phyloP scores from a whole-genome alignment of 2,329 filamentous ascomycete species.

The Microdochium bolleyi region DNA sequence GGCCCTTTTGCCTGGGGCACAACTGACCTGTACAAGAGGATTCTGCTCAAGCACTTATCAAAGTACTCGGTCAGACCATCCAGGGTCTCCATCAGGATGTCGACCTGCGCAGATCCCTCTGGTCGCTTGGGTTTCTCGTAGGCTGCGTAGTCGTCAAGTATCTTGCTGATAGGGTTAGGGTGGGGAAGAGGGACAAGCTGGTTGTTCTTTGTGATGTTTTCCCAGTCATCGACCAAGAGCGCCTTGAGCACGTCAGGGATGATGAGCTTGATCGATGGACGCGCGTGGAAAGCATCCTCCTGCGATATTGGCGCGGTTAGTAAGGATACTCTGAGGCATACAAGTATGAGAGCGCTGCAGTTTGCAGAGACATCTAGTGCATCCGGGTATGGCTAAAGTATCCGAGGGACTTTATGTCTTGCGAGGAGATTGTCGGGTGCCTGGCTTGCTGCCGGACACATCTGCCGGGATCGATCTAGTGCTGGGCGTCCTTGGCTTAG shows the following conservation, averaged over 20 bases:
- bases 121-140: slow-evolving; percentile 61
- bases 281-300: slow-evolving; percentile 81
- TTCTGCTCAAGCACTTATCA: slow-evolving; percentile 78
- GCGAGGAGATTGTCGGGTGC: neutral
- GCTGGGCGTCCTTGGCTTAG: neutral
- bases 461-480: neutral
- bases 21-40: slow-evolving; percentile 70
- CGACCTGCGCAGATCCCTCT: slow-evolving; percentile 61
- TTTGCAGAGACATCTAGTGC: neutral
- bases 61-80: slow-evolving; percentile 89
- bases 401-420: neutral
- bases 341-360: too few relatives aligned
- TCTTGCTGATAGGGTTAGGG: slow-evolving; percentile 62
- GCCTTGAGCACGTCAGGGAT: slow-evolving; percentile 89
- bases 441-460: neutral
- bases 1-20: neutral
- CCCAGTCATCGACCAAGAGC: slow-evolving; percentile 95
- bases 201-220: slow-evolving; percentile 93
- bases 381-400: neutral
- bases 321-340: neutral
- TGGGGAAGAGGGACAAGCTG: slow-evolving; percentile 83
- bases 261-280: slow-evolving; percentile 77
- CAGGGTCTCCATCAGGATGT: slow-evolving; percentile 85
- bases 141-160: slow-evolving; percentile 73
- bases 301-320: slow-evolving; percentile 28